Conservation (phyloP, 441 rosid species). For the Arabidopsis hybrid region DNA sequence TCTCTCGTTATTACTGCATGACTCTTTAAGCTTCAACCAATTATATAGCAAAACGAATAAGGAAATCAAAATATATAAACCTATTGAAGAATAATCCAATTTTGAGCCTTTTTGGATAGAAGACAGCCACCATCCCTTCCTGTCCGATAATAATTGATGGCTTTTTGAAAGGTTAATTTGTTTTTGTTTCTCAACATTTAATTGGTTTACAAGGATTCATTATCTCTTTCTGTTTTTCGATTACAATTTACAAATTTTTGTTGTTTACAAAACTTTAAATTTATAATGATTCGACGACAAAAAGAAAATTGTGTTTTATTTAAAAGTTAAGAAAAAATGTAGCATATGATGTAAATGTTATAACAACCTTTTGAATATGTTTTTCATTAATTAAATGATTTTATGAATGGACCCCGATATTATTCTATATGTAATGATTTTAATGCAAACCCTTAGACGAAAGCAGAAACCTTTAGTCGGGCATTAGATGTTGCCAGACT, state of each 20-base stretch:
- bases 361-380: neutral
- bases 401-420: slow-evolving; percentile 33
- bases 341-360: slow-evolving; percentile 33
- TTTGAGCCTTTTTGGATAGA: slow-evolving; percentile 22
- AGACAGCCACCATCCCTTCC: slow-evolving; percentile 35
- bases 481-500: slow-evolving; percentile 8
- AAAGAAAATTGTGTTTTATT: neutral
- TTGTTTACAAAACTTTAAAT: neutral
- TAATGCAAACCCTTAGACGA: slow-evolving; percentile 19
- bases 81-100: slow-evolving; percentile 15
- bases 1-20: slow-evolving; percentile 15
- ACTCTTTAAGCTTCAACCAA: slow-evolving; percentile 28
- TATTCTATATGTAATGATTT: slow-evolving; percentile 33
- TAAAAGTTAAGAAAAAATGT: neutral
- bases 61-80: neutral
- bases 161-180: slow-evolving; percentile 37
- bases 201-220: slow-evolving; percentile 5
- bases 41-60: slow-evolving; percentile 25
- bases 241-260: slow-evolving; percentile 6
- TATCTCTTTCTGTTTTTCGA: slow-evolving; percentile 8
- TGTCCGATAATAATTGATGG: slow-evolving; percentile 31
- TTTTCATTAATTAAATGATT: slow-evolving; percentile 17
- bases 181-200: slow-evolving; percentile 23
- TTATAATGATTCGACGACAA: neutral
- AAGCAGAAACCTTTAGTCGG: slow-evolving; percentile 14